Percentiles rank a stretch among this genome's conserved stretches.
These are phyloP conservation scores for Medicago lupulina DNA, from an alignment of 306 rosid genomes.

Conservation along the genomic window DNA sequence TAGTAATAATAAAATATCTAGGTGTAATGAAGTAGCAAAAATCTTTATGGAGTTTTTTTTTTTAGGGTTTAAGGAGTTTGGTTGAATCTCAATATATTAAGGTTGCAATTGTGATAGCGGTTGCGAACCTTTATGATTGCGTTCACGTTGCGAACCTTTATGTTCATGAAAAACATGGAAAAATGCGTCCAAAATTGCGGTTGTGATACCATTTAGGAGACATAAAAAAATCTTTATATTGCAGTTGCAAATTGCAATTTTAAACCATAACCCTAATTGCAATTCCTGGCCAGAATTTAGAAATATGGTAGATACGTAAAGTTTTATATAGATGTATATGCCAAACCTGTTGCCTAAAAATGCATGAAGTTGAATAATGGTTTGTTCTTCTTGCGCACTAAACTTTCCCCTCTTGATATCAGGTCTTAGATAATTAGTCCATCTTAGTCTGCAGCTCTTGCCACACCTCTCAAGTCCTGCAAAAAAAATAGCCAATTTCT, in stretches of 20 bases:
- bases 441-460: slow-evolving; percentile 89
- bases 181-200: too few relatives aligned
- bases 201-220: background rate
- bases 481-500: background rate
- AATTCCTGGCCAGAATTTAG: background rate
- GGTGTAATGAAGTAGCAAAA: background rate
- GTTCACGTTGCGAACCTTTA: too few relatives aligned
- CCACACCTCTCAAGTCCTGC: slow-evolving; percentile 90
- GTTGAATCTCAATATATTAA: background rate
- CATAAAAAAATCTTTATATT: background rate
- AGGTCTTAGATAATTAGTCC: slow-evolving; percentile 96
- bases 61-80: too few relatives aligned
- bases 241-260: too few relatives aligned
- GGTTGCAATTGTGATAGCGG: too few relatives aligned
- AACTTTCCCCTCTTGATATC: slow-evolving; percentile 97
- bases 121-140: too few relatives aligned
- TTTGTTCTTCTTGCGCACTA: slow-evolving; percentile 94
- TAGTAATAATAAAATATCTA: slow-evolving; percentile 1
- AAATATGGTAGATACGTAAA: background rate
- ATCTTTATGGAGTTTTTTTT: background rate
- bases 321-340: background rate
- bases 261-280: too few relatives aligned
- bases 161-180: too few relatives aligned
- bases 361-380: slow-evolving; percentile 98
- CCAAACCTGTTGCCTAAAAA: slow-evolving; percentile 88